A percentile compares a stretch with the other conserved stretches of the same genome.
Conservation (phyloP, 2,329 filamentous ascomycete species). For the Xylariales sp. region DNA sequence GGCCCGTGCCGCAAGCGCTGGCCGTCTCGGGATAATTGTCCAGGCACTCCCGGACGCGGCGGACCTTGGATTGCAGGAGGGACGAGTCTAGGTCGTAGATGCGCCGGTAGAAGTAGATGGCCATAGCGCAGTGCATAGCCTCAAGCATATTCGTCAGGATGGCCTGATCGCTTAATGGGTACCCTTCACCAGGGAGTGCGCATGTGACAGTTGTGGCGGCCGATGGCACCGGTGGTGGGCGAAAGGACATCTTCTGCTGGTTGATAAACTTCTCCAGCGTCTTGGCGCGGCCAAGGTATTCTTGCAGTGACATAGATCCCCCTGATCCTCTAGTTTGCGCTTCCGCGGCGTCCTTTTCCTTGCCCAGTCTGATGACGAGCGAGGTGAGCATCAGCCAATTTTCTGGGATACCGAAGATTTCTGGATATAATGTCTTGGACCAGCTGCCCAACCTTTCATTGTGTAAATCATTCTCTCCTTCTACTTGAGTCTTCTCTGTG, state of each 20-base stretch:
- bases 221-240: not conserved
- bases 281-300: conserved; percentile 27
- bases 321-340: not conserved
- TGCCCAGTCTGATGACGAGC: conserved; percentile 28
- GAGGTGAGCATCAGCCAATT: conserved; percentile 27
- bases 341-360: conserved; percentile 24
- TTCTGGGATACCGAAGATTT: conserved; percentile 36
- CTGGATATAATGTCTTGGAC: conserved; percentile 31
- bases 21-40: conserved; percentile 16
- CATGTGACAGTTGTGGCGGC: not conserved
- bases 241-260: conserved; percentile 8
- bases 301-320: conserved; percentile 16
- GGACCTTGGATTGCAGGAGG: conserved; percentile 28
- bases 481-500: conserved; percentile 25
- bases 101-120: conserved; percentile 33
- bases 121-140: conserved; percentile 29
- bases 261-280: conserved; percentile 26
- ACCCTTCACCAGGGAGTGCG: no score
- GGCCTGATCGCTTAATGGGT: no score
- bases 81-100: conserved; percentile 31
- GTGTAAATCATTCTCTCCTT: conserved; percentile 28
- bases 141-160: conserved; percentile 24
- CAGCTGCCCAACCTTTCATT: conserved; percentile 27
- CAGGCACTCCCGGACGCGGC: conserved; percentile 25
- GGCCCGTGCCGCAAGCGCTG: no score